Conservation (phyloP, 2,329 filamentous ascomycete species). For the Hirsutella rhossiliensis region DNA sequence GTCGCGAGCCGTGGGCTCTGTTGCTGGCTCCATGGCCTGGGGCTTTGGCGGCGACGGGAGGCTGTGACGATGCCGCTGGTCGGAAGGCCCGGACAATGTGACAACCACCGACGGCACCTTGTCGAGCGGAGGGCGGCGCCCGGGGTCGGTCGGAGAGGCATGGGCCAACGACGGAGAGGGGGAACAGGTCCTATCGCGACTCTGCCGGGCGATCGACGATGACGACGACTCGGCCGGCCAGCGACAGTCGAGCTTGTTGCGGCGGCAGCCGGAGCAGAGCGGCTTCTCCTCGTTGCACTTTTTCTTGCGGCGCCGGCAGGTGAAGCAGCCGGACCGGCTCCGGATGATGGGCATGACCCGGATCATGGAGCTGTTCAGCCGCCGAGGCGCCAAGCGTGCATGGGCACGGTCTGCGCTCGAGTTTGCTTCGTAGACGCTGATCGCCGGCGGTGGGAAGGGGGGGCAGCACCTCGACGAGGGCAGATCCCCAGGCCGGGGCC, state of each 20-base stretch:
- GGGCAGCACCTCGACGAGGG: no score
- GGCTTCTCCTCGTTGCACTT: constrained; percentile 42
- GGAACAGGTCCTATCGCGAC: background rate
- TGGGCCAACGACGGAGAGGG: background rate
- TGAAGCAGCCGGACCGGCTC: constrained; percentile 31
- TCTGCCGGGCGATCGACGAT: background rate
- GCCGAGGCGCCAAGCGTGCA: background rate
- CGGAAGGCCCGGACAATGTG: background rate
- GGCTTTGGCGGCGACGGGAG: background rate
- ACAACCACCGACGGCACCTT: background rate
- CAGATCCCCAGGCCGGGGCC: no score
- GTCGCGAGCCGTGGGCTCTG: background rate
- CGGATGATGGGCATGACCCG: constrained; percentile 22
- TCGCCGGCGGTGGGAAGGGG: no score
- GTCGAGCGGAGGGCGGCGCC: background rate
- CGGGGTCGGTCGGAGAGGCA: background rate
- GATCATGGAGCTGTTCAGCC: constrained; percentile 7
- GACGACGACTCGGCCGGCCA: constrained; percentile 23
- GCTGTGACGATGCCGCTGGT: background rate
- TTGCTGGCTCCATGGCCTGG: background rate
- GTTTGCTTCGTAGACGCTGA: no score
- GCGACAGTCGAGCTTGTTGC: constrained; percentile 38
- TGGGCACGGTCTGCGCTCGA: no score
- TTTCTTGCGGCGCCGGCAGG: constrained; percentile 39
- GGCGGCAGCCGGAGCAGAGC: constrained; percentile 38